phyloP scores from a whole-genome alignment of 768 basidiomycete species.

The Rhodotorula toruloides region DNA sequence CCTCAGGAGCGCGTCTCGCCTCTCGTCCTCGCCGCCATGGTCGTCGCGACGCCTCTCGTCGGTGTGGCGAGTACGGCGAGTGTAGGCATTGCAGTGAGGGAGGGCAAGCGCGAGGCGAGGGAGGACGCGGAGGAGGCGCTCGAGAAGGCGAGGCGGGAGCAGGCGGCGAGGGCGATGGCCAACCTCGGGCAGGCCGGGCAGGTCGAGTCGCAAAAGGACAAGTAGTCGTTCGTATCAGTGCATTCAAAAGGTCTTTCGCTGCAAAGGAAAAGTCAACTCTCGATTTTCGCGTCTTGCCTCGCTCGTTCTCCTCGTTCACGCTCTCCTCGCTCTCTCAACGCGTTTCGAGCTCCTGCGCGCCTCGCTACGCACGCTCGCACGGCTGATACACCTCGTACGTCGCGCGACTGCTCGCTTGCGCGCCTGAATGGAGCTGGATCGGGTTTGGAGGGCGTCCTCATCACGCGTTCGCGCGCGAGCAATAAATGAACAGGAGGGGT shows the following conservation, averaged over 20 bases:
- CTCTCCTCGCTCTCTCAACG: no score
- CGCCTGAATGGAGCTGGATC: no score
- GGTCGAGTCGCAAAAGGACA: slow-evolving; percentile 13
- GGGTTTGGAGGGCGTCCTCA: no score
- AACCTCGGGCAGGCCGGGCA: background rate
- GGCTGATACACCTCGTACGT: no score
- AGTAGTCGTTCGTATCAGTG: background rate
- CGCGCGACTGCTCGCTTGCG: no score
- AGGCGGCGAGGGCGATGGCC: background rate
- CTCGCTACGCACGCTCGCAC: background rate
- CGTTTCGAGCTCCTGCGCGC: no score
- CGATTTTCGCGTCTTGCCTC: no score
- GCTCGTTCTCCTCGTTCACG: background rate
- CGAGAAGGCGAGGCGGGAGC: slow-evolving; percentile 1
- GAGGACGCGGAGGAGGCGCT: slow-evolving; percentile 9
- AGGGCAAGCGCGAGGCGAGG: slow-evolving; percentile 19
- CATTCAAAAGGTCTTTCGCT: background rate
- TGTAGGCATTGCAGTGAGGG: slow-evolving; percentile 16
- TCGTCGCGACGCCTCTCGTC: slow-evolving; percentile 16
- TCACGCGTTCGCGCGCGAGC: no score
- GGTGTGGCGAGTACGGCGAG: slow-evolving; percentile 8
- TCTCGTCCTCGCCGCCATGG: background rate
- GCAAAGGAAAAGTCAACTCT: background rate
- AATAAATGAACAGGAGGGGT: no score
- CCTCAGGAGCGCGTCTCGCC: background rate